A percentile compares a stretch with the other conserved stretches of the same genome.
Evolutionary conservation across 176 grass and related monocot genomes (phyloP).

Genomic region (Elaeis guineensis): DNA sequence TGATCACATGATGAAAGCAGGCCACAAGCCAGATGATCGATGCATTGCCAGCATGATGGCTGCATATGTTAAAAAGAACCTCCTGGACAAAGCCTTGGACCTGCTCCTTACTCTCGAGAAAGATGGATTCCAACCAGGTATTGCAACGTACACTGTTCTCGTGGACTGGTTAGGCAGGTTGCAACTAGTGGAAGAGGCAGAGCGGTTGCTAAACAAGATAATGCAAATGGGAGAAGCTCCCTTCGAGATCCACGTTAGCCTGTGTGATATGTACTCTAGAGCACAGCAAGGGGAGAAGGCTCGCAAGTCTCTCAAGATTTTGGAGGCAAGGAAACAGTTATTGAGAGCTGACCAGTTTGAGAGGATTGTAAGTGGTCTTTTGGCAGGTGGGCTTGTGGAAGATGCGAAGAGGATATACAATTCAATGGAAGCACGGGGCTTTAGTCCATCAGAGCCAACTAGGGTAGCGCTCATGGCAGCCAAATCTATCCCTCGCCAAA

Average conservation of each 20-base stretch:
- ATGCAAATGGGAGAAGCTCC: slow-evolving; percentile 43
- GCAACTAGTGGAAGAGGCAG: slow-evolving; percentile 63
- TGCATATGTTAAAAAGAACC: slow-evolving; percentile 45
- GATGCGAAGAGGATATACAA: slow-evolving; percentile 58
- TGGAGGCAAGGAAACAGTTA: slow-evolving; percentile 56
- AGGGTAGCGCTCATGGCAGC: slow-evolving; percentile 22
- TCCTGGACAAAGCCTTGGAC: slow-evolving; percentile 53
- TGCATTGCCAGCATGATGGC: slow-evolving; percentile 55
- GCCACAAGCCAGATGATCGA: slow-evolving; percentile 54
- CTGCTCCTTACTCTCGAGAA: slow-evolving; percentile 69
- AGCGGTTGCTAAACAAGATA: slow-evolving; percentile 44
- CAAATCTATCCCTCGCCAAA: slow-evolving; percentile 10
- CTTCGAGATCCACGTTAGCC: slow-evolving; percentile 63
- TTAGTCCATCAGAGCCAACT: slow-evolving; percentile 29
- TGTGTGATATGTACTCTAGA: slow-evolving; percentile 30
- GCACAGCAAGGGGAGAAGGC: slow-evolving; percentile 37
- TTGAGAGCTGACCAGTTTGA: slow-evolving; percentile 63
- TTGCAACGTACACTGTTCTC: slow-evolving; percentile 43
- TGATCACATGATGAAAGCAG: slow-evolving; percentile 36
- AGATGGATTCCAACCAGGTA: slow-evolving; percentile 49
- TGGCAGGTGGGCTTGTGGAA: slow-evolving; percentile 37
- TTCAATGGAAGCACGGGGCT: slow-evolving; percentile 54
- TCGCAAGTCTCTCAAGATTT: slow-evolving; percentile 59
- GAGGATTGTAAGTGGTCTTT: slow-evolving; percentile 49
- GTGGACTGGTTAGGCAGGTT: slow-evolving; percentile 66